A percentile compares a stretch with the other conserved stretches of the same genome.
Evolutionary conservation across 2,329 filamentous ascomycete species (phyloP).

Genomic region (Claviceps quebecensis): DNA sequence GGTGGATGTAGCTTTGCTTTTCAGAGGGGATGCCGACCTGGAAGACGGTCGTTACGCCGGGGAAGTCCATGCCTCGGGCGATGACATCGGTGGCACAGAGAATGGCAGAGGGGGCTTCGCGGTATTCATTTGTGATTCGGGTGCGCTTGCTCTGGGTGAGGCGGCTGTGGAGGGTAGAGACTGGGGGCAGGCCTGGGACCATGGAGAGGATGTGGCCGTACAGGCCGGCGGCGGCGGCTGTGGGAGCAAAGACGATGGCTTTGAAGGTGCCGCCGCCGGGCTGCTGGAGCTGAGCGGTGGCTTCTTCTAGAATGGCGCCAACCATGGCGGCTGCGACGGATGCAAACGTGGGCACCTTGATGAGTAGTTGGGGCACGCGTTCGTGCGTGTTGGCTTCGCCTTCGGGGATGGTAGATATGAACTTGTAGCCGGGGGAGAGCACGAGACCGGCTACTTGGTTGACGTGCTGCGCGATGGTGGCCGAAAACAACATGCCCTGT

Average conservation of each 20-base stretch:
- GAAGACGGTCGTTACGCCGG: constrained; percentile 52
- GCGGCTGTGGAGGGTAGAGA: constrained; percentile 35
- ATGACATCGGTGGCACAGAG: constrained; percentile 59
- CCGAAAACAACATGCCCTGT: constrained; percentile 72
- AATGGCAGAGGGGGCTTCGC: constrained; percentile 35
- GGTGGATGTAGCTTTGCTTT: constrained; percentile 53
- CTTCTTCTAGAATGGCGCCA: constrained; percentile 37
- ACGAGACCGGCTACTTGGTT: constrained; percentile 57
- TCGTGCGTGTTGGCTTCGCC: constrained; percentile 67
- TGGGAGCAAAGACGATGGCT: constrained; percentile 68
- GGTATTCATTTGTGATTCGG: constrained; percentile 48
- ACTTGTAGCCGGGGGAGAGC: constrained; percentile 59
- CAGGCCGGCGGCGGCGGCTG: constrained; percentile 36
- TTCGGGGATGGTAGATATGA: constrained; percentile 64
- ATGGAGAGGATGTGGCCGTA: constrained; percentile 31
- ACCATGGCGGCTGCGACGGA: constrained; percentile 49
- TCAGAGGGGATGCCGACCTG: constrained; percentile 46
- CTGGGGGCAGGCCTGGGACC: constrained; percentile 26
- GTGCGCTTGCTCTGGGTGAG: constrained; percentile 36
- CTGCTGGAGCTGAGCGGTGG: constrained; percentile 18
- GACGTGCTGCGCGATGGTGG: constrained; percentile 69
- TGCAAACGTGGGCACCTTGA: constrained; percentile 54
- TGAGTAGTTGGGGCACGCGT: constrained; percentile 57
- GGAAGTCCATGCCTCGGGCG: constrained; percentile 60
- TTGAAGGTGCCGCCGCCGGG: constrained; percentile 45